A percentile compares a stretch with the other conserved stretches of the same genome.
phyloP scores from a whole-genome alignment of 2,329 filamentous ascomycete genomes.

The Pseudogymnoascus sp. region DNA sequence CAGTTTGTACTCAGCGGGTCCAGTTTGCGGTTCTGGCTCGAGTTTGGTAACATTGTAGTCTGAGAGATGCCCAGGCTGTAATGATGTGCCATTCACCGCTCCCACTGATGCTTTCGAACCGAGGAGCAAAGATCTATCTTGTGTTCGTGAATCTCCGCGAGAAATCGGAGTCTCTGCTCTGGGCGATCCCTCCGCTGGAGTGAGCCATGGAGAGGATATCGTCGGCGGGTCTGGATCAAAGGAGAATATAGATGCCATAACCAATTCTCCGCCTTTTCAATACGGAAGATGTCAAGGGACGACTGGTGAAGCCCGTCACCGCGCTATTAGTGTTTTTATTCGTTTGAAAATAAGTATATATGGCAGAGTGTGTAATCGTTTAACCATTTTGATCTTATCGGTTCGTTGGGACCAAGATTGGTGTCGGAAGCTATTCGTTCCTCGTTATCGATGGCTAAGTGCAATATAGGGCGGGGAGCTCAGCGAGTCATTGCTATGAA shows the following conservation, averaged over 20 bases:
- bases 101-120: conserved; percentile 29
- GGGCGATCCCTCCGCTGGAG: conserved; percentile 36
- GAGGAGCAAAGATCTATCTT: conserved; percentile 21
- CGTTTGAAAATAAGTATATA: conserved; percentile 7
- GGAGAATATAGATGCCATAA: conserved; percentile 92
- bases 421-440: conserved; percentile 46
- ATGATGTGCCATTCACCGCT: conserved; percentile 22
- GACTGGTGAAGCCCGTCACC: background rate
- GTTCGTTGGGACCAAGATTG: conserved; percentile 34
- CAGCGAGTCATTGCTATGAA: background rate
- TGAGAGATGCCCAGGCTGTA: conserved; percentile 40
- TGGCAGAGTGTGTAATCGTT: conserved; percentile 32
- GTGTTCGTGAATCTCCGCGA: conserved; percentile 16
- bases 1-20: conserved; percentile 93
- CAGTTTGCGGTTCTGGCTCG: conserved; percentile 85
- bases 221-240: conserved; percentile 82
- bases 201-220: conserved; percentile 86
- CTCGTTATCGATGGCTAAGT: conserved; percentile 15
- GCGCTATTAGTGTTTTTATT: background rate
- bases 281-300: background rate
- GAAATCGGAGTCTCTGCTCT: conserved; percentile 32
- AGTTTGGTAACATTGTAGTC: conserved; percentile 68
- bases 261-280: background rate
- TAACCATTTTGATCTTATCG: conserved; percentile 44
- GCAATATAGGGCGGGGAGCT: background rate